A percentile compares a stretch with the other conserved stretches of the same genome.
Evolutionary conservation across 225 moss, liverwort and hornwort species (phyloP).

Genomic region (Rhytidiadelphus loreus): DNA sequence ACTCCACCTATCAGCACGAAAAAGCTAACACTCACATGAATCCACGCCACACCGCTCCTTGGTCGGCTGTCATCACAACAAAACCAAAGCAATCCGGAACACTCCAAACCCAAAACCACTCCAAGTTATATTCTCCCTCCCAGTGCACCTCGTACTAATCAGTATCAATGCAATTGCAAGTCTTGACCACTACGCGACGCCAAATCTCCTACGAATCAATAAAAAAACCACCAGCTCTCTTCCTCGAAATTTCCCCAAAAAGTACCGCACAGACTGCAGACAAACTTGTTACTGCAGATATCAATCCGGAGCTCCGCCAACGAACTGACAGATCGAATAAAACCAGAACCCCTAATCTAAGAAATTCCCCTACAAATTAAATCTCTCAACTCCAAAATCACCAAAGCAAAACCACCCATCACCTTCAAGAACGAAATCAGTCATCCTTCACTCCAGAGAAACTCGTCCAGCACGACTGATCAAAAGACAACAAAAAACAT

Average conservation of each 20-base stretch:
- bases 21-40: neutral
- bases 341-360: neutral
- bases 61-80: neutral
- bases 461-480: neutral
- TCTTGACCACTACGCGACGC: neutral
- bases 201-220: neutral
- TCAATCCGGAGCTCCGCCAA: neutral
- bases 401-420: neutral
- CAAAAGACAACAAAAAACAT: neutral
- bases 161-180: neutral
- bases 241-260: neutral
- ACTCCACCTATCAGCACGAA: neutral
- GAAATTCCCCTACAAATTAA: neutral
- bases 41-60: neutral
- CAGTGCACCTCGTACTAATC: neutral
- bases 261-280: neutral
- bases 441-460: neutral
- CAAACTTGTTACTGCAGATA: neutral
- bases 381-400: neutral
- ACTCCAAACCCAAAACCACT: neutral
- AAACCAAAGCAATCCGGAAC: neutral
- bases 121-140: neutral
- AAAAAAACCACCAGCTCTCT: neutral
- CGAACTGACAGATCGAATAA: neutral
- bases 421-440: neutral